Conservation (phyloP, 208 protist species). For the Sergeia podlipaevii region DNA sequence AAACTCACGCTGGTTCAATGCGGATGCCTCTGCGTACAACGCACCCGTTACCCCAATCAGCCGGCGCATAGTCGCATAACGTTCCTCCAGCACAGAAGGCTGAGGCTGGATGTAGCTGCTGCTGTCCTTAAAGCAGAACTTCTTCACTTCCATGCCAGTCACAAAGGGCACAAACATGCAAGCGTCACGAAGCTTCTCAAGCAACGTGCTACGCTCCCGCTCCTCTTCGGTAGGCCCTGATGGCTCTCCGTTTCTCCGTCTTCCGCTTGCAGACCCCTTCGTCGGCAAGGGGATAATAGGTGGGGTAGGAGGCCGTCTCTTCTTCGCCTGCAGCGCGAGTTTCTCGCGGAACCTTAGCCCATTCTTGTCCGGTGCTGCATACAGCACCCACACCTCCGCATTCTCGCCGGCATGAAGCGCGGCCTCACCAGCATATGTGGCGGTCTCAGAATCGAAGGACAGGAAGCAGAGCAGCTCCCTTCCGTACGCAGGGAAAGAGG, state of each 20-base stretch:
- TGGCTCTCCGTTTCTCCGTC: too few relatives aligned
- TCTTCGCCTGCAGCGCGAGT: not conserved
- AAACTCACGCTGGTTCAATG: conserved; percentile 18
- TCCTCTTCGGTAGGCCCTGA: conserved; percentile 13
- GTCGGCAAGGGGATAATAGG: not conserved
- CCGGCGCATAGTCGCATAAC: conserved; percentile 38
- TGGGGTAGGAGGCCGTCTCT: not conserved
- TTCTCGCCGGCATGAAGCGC: conserved; percentile 27
- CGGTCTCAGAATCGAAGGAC: conserved; percentile 26
- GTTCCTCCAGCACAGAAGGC: conserved; percentile 53
- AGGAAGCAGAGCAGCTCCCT: conserved; percentile 52
- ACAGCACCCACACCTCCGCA: conserved; percentile 81
- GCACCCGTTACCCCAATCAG: conserved; percentile 60
- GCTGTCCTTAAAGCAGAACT: conserved; percentile 25
- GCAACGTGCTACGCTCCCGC: conserved; percentile 8
- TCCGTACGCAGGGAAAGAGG: too few relatives aligned
- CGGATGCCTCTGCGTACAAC: conserved; percentile 38
- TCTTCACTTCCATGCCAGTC: conserved; percentile 64
- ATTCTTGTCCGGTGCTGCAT: conserved; percentile 73
- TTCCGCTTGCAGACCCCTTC: conserved; percentile 2
- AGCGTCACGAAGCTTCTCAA: conserved; percentile 16
- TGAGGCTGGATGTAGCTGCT: conserved; percentile 48
- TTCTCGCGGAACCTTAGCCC: conserved; percentile 49
- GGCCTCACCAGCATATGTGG: conserved; percentile 44
- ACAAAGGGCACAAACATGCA: conserved; percentile 61